These are phyloP conservation scores for Ascobolus immersus DNA, from an alignment of 495 filamentous ascomycete genomes.

Conservation along the genomic window DNA sequence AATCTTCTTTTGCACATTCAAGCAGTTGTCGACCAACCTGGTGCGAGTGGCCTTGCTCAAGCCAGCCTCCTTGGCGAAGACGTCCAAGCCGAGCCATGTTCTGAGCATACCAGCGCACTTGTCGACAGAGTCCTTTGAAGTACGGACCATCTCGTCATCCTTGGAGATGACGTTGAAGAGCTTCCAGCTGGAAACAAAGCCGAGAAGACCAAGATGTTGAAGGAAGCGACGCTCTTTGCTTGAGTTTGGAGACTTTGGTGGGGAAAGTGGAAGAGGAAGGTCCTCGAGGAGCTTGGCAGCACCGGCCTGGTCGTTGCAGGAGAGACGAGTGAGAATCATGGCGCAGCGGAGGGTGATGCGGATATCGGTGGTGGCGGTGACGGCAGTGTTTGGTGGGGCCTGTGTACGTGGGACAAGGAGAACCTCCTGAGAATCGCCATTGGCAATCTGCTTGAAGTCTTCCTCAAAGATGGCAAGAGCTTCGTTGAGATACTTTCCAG, in stretches of 20 bases:
- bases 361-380: conserved; percentile 35
- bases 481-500: conserved; percentile 27
- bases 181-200: conserved; percentile 49
- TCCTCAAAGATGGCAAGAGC: conserved; percentile 27
- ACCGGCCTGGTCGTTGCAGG: conserved; percentile 17
- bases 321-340: conserved; percentile 47
- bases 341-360: conserved; percentile 51
- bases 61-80: conserved; percentile 20
- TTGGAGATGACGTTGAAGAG: conserved; percentile 32
- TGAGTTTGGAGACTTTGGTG: conserved; percentile 6
- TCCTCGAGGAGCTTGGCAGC: conserved; percentile 23
- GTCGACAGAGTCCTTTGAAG: conserved; percentile 25
- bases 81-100: conserved; percentile 27
- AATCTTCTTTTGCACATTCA: conserved; percentile 10
- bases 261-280: conserved; percentile 8
- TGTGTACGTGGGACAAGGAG: conserved; percentile 18
- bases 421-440: conserved; percentile 18
- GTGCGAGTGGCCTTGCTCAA: conserved; percentile 23
- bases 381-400: conserved; percentile 14
- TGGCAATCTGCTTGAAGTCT: conserved; percentile 8
- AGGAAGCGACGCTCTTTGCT: conserved; percentile 9
- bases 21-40: conserved; percentile 21
- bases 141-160: conserved; percentile 27
- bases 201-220: conserved; percentile 38
- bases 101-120: conserved; percentile 26